These are phyloP conservation scores for Acacia acuminata DNA, from an alignment of 306 rosid genomes.

Conservation along the genomic window DNA sequence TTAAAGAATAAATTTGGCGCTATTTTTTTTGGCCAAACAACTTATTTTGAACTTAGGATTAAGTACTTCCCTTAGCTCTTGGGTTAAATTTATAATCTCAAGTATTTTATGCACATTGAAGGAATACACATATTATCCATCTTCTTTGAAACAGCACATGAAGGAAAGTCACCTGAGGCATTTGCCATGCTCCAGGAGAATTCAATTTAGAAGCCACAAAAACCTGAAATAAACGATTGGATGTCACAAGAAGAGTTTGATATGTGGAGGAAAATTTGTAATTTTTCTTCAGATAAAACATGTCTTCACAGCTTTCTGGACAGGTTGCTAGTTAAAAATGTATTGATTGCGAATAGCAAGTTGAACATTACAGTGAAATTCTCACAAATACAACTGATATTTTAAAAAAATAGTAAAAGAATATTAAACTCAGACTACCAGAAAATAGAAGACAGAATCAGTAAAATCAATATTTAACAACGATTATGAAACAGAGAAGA, in stretches of 20 bases:
- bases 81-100: neutral
- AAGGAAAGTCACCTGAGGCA: slow-evolving; percentile 87
- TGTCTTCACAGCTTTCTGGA: neutral
- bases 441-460: neutral
- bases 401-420: neutral
- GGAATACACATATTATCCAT: neutral
- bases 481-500: neutral
- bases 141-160: neutral
- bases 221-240: slow-evolving; percentile 48
- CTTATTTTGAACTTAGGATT: neutral
- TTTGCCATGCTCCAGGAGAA: slow-evolving; percentile 99
- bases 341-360: slow-evolving; percentile 1
- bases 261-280: neutral
- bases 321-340: neutral
- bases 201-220: slow-evolving; percentile 93
- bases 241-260: slow-evolving; percentile 9
- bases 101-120: neutral
- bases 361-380: neutral
- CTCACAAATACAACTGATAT: neutral
- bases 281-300: neutral
- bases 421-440: neutral
- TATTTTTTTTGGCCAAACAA: neutral
- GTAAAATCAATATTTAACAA: neutral
- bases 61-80: neutral
- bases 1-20: neutral